Base-by-base conservation (phyloP, 2,329 filamentous ascomycete genomes). In the Neopestalotiopsis sp. region DNA sequence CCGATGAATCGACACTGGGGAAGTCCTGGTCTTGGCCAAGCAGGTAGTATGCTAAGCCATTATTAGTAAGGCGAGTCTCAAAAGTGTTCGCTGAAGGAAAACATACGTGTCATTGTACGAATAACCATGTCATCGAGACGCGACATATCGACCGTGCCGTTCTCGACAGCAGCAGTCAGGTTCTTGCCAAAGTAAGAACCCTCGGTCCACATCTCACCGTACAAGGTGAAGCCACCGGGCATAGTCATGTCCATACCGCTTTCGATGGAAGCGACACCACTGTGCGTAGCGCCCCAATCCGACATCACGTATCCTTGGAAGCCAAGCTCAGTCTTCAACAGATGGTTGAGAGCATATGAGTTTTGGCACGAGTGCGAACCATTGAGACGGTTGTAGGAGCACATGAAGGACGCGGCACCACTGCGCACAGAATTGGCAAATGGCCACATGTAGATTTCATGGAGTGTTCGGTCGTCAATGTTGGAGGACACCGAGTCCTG, bases 361-460 rank as follows among this genome's bases (percentile, higher is more conserved):
- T 96, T 96, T 75, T 95, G 91, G 80, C 94, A 96, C 20, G 81
- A 87, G 74, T 94, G 94, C 7, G 89, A 93, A 79, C 93, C 93
- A 82, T 97, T 97, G 79, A 94, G 77, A 75, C 92, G 91, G 75
- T 94, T 89, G 83, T 94, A 94, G 0, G 90, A 89, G 77, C 89
- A 90, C 89, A 91, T 91, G 69, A 89, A 79, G 12, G 86, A 79
- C 4, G 87, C 87, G 12, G 92, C 90, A 9, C 91, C 90, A 10
- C 91, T 91, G 67, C 85, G 85, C 68, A 94, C 87, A 1, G 90
- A 90, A 74, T 94, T 91, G 38, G 88, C 91, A 76, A 94, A 95
- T 0, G 92, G 92, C 92, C 92, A 94, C 40, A 91, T 83, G 76
- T 94, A 95, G 6, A 94, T 79, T 78, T 94, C 92, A 74, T 94